phyloP scores from a whole-genome alignment of 2,329 filamentous ascomycete species.

The Atkinsonella hypoxylon region DNA sequence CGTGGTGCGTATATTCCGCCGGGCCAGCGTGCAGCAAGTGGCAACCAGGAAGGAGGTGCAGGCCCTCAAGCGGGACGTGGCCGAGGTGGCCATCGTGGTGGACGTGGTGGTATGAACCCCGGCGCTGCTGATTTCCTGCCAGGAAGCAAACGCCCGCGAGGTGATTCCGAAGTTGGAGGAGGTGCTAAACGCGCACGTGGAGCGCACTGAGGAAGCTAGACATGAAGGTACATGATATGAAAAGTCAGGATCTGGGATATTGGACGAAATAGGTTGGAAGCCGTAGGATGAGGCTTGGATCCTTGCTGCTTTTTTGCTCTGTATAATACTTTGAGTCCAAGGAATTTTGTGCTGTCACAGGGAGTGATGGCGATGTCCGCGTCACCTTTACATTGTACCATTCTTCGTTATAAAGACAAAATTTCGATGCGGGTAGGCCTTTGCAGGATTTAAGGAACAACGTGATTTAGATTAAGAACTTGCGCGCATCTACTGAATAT shows the following conservation, averaged over 20 bases:
- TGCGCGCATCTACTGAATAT: no score
- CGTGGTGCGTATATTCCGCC: constrained; percentile 26
- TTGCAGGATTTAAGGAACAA: not conserved
- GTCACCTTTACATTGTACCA: not conserved
- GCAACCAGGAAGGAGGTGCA: constrained; percentile 23
- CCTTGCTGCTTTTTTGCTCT: not conserved
- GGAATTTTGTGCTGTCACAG: not conserved
- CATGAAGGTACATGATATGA: not conserved
- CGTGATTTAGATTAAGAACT: no score
- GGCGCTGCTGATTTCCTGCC: constrained; percentile 44
- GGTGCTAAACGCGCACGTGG: constrained; percentile 32
- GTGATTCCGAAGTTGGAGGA: constrained; percentile 33
- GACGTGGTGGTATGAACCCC: constrained; percentile 35
- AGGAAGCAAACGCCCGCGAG: constrained; percentile 44
- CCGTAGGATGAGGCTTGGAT: not conserved
- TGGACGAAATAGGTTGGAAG: not conserved
- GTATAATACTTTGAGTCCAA: not conserved
- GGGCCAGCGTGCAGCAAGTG: constrained; percentile 23
- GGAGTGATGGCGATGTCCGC: not conserved
- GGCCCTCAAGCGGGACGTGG: constrained; percentile 20
- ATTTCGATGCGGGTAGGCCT: not conserved
- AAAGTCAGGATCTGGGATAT: not conserved
- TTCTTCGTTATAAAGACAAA: not conserved
- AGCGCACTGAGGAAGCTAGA: constrained; percentile 19
- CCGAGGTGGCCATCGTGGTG: constrained; percentile 30